A percentile compares a stretch with the other conserved stretches of the same genome.
These are phyloP conservation scores for Kazachstania psychrophila DNA, from an alignment of 805 yeast species.

Conservation along the genomic window DNA sequence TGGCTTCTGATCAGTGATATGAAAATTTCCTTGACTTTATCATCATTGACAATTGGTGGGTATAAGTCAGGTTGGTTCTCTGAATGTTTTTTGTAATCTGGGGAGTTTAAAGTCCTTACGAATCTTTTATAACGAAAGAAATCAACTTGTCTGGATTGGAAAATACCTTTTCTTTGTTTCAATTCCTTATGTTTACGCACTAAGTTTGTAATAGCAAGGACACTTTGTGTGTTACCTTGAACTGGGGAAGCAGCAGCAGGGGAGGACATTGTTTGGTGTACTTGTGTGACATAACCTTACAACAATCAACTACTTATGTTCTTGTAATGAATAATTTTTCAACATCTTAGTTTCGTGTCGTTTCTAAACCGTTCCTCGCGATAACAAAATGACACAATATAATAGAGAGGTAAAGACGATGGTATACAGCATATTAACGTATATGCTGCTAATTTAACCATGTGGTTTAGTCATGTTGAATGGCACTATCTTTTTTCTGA, in stretches of 20 bases:
- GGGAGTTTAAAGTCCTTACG: slow-evolving; percentile 63
- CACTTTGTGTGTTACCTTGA: slow-evolving; percentile 38
- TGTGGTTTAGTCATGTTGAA: too few relatives aligned
- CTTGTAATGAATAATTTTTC: too few relatives aligned
- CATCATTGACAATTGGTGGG: slow-evolving; percentile 35
- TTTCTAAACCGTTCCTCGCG: too few relatives aligned
- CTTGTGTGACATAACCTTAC: too few relatives aligned
- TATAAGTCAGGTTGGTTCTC: slow-evolving; percentile 37
- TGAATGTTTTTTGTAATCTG: slow-evolving; percentile 52
- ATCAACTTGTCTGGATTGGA: slow-evolving; percentile 61
- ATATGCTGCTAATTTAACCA: too few relatives aligned
- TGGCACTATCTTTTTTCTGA: too few relatives aligned
- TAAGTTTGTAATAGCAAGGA: slow-evolving; percentile 61
- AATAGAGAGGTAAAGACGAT: too few relatives aligned
- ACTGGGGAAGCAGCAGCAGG: background rate
- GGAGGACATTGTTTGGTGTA: too few relatives aligned
- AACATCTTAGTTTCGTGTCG: too few relatives aligned
- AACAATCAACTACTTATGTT: too few relatives aligned
- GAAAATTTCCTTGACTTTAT: slow-evolving; percentile 37
- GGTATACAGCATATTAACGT: too few relatives aligned
- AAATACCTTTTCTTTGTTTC: slow-evolving; percentile 75
- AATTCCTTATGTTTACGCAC: slow-evolving; percentile 56
- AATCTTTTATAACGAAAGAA: slow-evolving; percentile 85
- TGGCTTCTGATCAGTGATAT: slow-evolving; percentile 62
- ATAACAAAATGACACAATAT: too few relatives aligned